Evolutionary conservation across 2,329 filamentous ascomycete genomes (phyloP), one percentile per base, ranked within the genome.

Genomic region (Setomelanomma holmii): DNA sequence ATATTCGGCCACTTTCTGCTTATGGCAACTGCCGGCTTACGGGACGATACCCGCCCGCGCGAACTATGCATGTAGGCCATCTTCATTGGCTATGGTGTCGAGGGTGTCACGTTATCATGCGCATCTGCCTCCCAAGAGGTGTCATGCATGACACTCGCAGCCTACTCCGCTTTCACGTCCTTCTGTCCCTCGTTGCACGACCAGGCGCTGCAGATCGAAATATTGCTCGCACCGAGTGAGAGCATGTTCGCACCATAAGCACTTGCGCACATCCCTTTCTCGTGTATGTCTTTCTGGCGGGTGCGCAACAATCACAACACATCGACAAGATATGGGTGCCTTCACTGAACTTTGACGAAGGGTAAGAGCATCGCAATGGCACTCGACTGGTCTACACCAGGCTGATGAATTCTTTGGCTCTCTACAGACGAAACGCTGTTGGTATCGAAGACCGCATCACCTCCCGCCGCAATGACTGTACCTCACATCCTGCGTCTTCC

Each of bases 401-500:
- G 27, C 27, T 30, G 5, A 30, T 30, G 5, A n/a, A 14, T 30
- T 6, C 27, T 30, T 30, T 10, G 27, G 10, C 27, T 30, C 27
- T 14, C 27, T 14, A 14, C 27, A 30, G 27, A 30, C 27, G 14
- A 10, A 30, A 10, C 27, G 5, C 27, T 30, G 27, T 10, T 14
- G 14, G 27, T 6, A 8, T 8, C 27, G 27, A 8, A 8, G 27
- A 10, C 27, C 27, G 10, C 27, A 6, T 14, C 27, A 30, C 27
- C 27, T 14, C 34, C 11, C 7, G 27, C 22, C 20, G 41, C 44
- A 16, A 67, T 65, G 61, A 17, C 36, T 14, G 44, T 48, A 38
- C 21, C 64, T 24, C 60, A 55, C 8, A 24, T 68, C 16, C 40
- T 67, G 22, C 55, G 57, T 38, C 56, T 69, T 40, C 67, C 68